Conservation (phyloP, 495 filamentous ascomycete species). For the Hypoxylon rickii region DNA sequence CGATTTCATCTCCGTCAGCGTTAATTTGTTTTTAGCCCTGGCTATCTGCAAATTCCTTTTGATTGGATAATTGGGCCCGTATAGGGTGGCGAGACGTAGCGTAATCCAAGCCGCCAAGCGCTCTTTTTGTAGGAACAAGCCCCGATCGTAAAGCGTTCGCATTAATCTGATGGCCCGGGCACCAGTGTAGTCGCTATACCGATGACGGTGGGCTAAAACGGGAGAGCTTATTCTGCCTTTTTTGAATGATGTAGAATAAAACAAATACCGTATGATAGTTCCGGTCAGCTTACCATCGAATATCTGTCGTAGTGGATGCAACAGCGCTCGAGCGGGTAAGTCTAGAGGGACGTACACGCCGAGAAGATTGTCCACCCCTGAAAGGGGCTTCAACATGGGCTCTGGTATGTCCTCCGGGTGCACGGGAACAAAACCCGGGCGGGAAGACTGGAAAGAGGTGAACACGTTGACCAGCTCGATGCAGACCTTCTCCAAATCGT, state of each 20-base stretch:
- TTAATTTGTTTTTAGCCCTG: slow-evolving; percentile 27
- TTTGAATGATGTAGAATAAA: slow-evolving; percentile 18
- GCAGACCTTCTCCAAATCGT: slow-evolving; percentile 38
- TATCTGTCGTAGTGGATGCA: slow-evolving; percentile 40
- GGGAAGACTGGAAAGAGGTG: slow-evolving; percentile 14
- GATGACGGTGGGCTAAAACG: background rate
- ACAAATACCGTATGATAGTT: slow-evolving; percentile 37
- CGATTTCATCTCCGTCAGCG: slow-evolving; percentile 33
- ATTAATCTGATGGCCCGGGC: slow-evolving; percentile 32
- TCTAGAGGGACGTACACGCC: slow-evolving; percentile 39
- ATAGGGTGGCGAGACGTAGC: slow-evolving; percentile 35
- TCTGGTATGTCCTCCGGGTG: slow-evolving; percentile 41
- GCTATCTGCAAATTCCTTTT: slow-evolving; percentile 13
- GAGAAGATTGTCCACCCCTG: slow-evolving; percentile 28
- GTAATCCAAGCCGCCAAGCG: slow-evolving; percentile 17
- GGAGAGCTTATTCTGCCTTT: background rate
- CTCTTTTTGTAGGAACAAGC: slow-evolving; percentile 18
- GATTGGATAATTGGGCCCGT: slow-evolving; percentile 23
- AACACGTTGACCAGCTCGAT: slow-evolving; percentile 36
- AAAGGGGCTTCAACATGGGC: slow-evolving; percentile 26
- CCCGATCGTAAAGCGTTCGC: slow-evolving; percentile 30
- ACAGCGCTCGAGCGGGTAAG: slow-evolving; percentile 9
- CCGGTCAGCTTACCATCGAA: slow-evolving; percentile 36
- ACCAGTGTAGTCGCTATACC: slow-evolving; percentile 23
- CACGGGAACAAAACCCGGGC: slow-evolving; percentile 28